These are phyloP conservation scores for Perkinsela sp. DNA, from an alignment of 208 protist species.

Conservation along the genomic window DNA sequence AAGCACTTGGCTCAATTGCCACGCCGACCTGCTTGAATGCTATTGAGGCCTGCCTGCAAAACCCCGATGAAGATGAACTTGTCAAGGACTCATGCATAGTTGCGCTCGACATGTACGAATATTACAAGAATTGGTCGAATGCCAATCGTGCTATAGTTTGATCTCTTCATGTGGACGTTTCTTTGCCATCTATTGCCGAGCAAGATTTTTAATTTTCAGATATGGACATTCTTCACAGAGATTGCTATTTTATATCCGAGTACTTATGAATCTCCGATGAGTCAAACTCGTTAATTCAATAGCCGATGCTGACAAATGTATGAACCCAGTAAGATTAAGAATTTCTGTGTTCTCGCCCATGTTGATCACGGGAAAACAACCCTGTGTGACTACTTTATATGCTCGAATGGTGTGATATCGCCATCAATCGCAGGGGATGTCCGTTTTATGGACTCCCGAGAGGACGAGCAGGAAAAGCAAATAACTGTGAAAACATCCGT, in stretches of 20 bases:
- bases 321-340: slow-evolving; percentile 48
- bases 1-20: slow-evolving; percentile 84
- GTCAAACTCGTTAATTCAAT: too few relatives aligned
- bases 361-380: slow-evolving; percentile 97
- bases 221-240: too few relatives aligned
- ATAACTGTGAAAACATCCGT: slow-evolving; percentile 98
- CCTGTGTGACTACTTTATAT: slow-evolving; percentile 83
- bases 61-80: slow-evolving; percentile 5
- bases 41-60: slow-evolving; percentile 5
- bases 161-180: too few relatives aligned
- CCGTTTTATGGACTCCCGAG: slow-evolving; percentile 80
- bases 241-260: too few relatives aligned
- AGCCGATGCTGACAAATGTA: too few relatives aligned
- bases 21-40: slow-evolving; percentile 7
- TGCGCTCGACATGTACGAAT: slow-evolving; percentile 13
- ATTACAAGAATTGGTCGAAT: slow-evolving; percentile 7
- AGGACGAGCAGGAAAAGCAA: slow-evolving; percentile 83
- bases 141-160: too few relatives aligned
- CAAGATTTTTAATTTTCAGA: too few relatives aligned
- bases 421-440: slow-evolving; percentile 80
- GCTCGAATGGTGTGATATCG: slow-evolving; percentile 88
- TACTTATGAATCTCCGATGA: too few relatives aligned
- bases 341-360: slow-evolving; percentile 91
- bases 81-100: slow-evolving; percentile 13
- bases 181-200: too few relatives aligned